Percentiles rank a stretch among this genome's conserved stretches.
phyloP scores from a whole-genome alignment of 352 stramenopile genomes.

The Globisporangium paroecandrum region DNA sequence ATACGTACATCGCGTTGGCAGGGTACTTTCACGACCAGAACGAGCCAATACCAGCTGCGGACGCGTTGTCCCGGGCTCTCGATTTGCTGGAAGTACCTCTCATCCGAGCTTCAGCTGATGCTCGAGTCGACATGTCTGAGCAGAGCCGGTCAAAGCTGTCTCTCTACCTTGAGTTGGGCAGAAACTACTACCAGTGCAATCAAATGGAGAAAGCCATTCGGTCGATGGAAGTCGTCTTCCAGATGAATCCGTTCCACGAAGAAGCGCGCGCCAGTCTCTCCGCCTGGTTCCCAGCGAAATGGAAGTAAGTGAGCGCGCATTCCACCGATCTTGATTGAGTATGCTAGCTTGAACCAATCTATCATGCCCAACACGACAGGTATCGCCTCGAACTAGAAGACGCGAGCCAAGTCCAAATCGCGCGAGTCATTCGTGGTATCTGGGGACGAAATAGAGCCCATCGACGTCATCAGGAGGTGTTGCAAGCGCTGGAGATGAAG shows the following conservation, averaged over 20 bases:
- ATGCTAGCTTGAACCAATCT: background rate
- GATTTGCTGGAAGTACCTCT: slow-evolving; percentile 38
- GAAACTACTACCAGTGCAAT: slow-evolving; percentile 71
- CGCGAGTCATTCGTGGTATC: slow-evolving; percentile 52
- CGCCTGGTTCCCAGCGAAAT: slow-evolving; percentile 69
- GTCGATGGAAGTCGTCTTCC: slow-evolving; percentile 63
- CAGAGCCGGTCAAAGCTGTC: slow-evolving; percentile 28
- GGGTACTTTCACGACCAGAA: slow-evolving; percentile 42
- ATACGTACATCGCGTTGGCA: slow-evolving; percentile 47
- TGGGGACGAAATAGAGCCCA: slow-evolving; percentile 38
- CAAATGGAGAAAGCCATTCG: slow-evolving; percentile 76
- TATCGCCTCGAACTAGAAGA: slow-evolving; percentile 62
- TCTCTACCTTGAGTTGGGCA: slow-evolving; percentile 53
- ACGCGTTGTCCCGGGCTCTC: slow-evolving; percentile 48
- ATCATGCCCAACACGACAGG: slow-evolving; percentile 18
- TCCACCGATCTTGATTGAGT: background rate
- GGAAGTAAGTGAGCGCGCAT: slow-evolving; percentile 37
- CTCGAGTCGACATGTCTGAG: slow-evolving; percentile 15
- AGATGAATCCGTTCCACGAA: slow-evolving; percentile 49
- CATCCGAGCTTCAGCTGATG: background rate
- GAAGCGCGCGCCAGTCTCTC: slow-evolving; percentile 49
- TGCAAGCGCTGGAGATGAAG: slow-evolving; percentile 23
- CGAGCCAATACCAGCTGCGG: slow-evolving; percentile 45
- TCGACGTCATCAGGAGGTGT: slow-evolving; percentile 17
- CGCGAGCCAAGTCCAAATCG: slow-evolving; percentile 65